phyloP scores from a whole-genome alignment of 495 filamentous ascomycete species.

The Daldinia bambusicola region DNA sequence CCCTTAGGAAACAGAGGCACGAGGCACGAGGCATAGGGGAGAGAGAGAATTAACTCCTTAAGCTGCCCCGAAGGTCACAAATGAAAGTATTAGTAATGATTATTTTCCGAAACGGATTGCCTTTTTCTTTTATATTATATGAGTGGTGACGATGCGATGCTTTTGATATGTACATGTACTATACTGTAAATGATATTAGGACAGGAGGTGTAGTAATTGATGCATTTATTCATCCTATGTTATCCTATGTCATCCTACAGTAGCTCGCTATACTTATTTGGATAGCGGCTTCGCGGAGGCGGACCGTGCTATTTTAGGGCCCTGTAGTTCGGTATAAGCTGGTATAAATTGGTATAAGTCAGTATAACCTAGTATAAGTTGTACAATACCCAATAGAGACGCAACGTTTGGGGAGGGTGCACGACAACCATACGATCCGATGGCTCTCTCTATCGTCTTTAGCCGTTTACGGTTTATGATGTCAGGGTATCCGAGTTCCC shows the following conservation, averaged over 20 bases:
- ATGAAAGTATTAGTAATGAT: conserved; percentile 39
- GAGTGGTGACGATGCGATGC: not conserved
- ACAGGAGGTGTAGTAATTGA: too few relatives aligned
- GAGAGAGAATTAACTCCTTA: conserved; percentile 5
- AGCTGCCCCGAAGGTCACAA: conserved; percentile 11
- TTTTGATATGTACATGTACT: not conserved
- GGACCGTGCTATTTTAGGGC: conserved; percentile 36
- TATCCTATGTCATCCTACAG: too few relatives aligned
- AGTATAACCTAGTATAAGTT: not conserved
- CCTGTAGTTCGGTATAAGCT: conserved; percentile 11
- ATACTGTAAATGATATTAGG: too few relatives aligned
- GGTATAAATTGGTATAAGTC: not conserved
- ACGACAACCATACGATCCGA: conserved; percentile 12
- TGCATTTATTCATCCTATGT: too few relatives aligned
- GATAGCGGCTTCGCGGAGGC: conserved; percentile 30
- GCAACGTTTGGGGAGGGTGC: conserved; percentile 18
- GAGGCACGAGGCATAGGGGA: conserved; percentile 13
- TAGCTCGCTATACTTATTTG: conserved; percentile 2
- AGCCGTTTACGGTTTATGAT: conserved; percentile 21
- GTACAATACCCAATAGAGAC: conserved; percentile 27
- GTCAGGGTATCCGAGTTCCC: conserved; percentile 12
- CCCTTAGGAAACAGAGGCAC: conserved; percentile 41
- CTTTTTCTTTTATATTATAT: not conserved
- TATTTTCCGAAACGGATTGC: not conserved
- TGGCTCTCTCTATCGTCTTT: not conserved